Conservation (phyloP, 768 basidiomycete genomes). For the Calocera viscosa region DNA sequence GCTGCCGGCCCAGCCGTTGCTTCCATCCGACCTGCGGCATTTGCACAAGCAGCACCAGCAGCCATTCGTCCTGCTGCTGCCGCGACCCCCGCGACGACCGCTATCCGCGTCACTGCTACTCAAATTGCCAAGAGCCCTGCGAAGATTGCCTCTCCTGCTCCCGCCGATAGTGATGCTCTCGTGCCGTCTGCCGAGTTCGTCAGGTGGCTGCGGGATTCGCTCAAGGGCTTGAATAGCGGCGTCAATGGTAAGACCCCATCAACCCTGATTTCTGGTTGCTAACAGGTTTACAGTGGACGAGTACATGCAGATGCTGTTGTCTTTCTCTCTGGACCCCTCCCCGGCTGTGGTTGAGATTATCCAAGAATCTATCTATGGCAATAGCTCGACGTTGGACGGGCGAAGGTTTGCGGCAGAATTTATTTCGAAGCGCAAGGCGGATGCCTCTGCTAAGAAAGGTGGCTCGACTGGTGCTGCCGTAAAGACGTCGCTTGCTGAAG, state of each 20-base stretch:
- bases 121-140: constrained; percentile 21
- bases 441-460: constrained; percentile 47
- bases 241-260: constrained; percentile 47
- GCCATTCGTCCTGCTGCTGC: constrained; percentile 28
- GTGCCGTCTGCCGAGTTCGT: constrained; percentile 75
- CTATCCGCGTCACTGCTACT: constrained; percentile 23
- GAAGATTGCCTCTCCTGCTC: constrained; percentile 17
- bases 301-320: constrained; percentile 86
- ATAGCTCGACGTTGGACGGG: constrained; percentile 89
- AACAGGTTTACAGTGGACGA: constrained; percentile 60
- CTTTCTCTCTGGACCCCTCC: constrained; percentile 85
- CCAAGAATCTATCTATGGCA: constrained; percentile 86
- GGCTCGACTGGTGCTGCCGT: constrained; percentile 32
- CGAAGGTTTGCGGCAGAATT: constrained; percentile 90
- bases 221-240: constrained; percentile 49
- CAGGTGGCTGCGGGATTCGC: constrained; percentile 74
- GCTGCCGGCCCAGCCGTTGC: constrained; percentile 27
- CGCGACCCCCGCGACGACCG: constrained; percentile 29
- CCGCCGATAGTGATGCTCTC: constrained; percentile 50
- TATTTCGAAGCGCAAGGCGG: constrained; percentile 71
- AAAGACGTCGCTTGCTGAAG: constrained; percentile 61
- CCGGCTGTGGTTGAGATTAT: constrained; percentile 78
- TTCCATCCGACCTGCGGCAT: constrained; percentile 21
- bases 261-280: neutral
- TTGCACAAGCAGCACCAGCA: constrained; percentile 29